Percentiles rank a stretch among this genome's conserved stretches.
Conservation (phyloP, 179 eudicot genomes). For the Heliamphora pulchella region DNA sequence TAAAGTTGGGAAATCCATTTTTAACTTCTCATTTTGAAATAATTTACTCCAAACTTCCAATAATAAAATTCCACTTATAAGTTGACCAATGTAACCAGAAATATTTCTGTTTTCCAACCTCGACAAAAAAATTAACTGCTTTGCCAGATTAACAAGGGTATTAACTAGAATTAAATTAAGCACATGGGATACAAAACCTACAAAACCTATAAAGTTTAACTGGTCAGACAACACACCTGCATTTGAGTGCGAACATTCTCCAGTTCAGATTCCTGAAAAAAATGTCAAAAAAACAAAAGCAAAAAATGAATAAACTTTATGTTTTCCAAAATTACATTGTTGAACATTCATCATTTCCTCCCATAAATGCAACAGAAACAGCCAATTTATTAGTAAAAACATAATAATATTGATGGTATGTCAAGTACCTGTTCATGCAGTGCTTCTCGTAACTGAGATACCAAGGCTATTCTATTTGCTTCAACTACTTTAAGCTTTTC, state of each 20-base stretch:
- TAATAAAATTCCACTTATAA: not conserved
- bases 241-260: constrained; percentile 87
- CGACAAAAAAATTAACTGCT: not conserved
- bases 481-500: constrained; percentile 68
- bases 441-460: constrained; percentile 72
- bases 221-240: constrained; percentile 46
- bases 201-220: not conserved
- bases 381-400: not conserved
- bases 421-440: constrained; percentile 65
- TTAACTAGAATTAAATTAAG: not conserved
- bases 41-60: not conserved
- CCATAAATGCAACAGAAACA: not conserved
- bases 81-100: not conserved
- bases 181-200: not conserved
- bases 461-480: constrained; percentile 61
- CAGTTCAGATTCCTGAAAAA: constrained; percentile 81
- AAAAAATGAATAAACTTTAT: not conserved
- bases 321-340: not conserved
- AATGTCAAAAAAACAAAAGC: constrained; percentile 7
- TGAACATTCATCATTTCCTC: not conserved
- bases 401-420: not conserved
- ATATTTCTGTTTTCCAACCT: not conserved
- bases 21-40: not conserved
- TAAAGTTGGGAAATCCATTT: not conserved
- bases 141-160: not conserved